Conservation (phyloP, 1,139 yeast genomes). For the Barnettozyma hawaiiensis region DNA sequence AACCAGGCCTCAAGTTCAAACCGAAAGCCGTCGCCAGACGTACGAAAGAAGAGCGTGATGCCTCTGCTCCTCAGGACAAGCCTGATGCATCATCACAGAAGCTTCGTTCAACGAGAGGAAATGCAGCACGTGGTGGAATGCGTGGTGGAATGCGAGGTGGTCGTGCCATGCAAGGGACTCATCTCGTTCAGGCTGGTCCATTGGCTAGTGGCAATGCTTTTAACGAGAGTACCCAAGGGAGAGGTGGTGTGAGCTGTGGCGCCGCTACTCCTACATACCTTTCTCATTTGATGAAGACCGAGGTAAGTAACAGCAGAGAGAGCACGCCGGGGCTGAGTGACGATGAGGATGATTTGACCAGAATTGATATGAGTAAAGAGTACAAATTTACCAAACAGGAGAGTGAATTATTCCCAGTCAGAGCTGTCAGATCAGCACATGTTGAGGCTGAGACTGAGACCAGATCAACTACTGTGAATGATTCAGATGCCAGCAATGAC, state of each 20-base stretch:
- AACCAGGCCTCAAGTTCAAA: conserved; percentile 58
- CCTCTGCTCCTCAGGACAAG: conserved; percentile 51
- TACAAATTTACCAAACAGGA: conserved; percentile 42
- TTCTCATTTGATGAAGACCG: conserved; percentile 12
- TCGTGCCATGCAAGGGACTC: conserved; percentile 54
- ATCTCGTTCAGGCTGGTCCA: conserved; percentile 66
- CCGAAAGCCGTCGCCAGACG: conserved; percentile 87
- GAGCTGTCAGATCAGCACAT: conserved; percentile 42
- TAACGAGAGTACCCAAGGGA: conserved; percentile 29
- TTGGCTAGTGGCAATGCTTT: conserved; percentile 60
- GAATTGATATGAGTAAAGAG: conserved; percentile 58
- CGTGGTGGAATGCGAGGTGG: conserved; percentile 30
- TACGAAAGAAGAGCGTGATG: conserved; percentile 76
- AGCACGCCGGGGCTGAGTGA: conserved; percentile 26
- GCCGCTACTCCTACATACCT: neutral
- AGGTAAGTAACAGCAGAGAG: conserved; percentile 12
- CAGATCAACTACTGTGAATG: conserved; percentile 25
- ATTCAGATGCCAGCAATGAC: conserved; percentile 14
- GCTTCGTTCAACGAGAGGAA: conserved; percentile 13
- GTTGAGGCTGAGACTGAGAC: conserved; percentile 26
- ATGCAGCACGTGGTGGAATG: conserved; percentile 28
- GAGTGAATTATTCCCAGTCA: conserved; percentile 44
- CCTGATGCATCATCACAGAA: conserved; percentile 19
- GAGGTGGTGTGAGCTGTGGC: conserved; percentile 7
- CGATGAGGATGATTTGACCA: conserved; percentile 32